Base-by-base conservation (phyloP, 495 filamentous ascomycete species). In the Lophiotrema nucula region DNA sequence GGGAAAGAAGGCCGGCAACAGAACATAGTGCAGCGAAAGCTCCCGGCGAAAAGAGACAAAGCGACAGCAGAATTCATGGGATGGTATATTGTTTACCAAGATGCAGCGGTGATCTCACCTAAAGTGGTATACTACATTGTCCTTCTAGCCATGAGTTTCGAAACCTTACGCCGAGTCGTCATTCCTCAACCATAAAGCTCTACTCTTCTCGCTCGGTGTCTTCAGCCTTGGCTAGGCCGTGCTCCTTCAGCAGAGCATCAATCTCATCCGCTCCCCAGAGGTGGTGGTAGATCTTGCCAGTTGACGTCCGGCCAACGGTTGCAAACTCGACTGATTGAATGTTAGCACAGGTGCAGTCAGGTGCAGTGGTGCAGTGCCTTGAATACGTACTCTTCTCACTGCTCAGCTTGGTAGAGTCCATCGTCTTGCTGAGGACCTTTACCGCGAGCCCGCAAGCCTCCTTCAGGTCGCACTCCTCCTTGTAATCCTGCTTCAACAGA, bases 401-500 rank as follows among this genome's bases (percentile, higher is more conserved):
- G 80, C 89, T 95, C 67, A 99, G 74, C 80, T 96, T 97, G 4
- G 93, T 97, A 38, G 90, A 92, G 74, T 99, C 93, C 95, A 99
- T 99, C 3, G 93, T 99, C 84, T 99, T 99, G 82, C 92, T 97
- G 61, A 99, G 76, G 51, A 97, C 93, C 83, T 99, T 99, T 65
- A 99, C 92, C 19, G 93, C 93, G 83, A 97, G 86, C 37, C 84
- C 92, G 76, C 93, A 97, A 5, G 93, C 93, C 79, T 97, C 92
- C 79, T 96, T 90, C 70, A 99, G 74, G 60, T 88, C 84, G 69
- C 89, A 95, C 62, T 97, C 90, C 75, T 97, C 93, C 81, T 97
- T 96, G 76, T 97, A 99, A 73, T 99, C 93, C 72, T 99, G 93
- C 82, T 99, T 99, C 71, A 99, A 76, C 69, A 99, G 76, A 76